Conservation (phyloP, 2,329 filamentous ascomycete genomes). For the Aspergillus puulaauensis region DNA sequence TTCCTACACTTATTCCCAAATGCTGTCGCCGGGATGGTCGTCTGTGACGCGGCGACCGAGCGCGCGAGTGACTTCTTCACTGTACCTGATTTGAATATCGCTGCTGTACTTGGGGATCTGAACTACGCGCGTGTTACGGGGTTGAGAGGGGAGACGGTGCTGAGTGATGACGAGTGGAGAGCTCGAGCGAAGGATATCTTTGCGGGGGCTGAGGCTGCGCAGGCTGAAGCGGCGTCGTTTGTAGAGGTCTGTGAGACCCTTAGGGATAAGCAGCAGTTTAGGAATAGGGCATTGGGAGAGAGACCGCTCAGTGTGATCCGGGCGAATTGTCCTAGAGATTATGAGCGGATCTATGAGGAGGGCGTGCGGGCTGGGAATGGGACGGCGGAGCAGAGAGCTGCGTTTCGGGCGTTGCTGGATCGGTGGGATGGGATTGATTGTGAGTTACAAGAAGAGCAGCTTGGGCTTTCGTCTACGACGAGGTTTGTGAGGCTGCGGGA, state of each 20-base stretch:
- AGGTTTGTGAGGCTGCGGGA: constrained; percentile 32
- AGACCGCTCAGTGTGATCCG: constrained; percentile 38
- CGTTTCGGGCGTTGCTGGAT: constrained; percentile 30
- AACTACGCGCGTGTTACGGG: constrained; percentile 34
- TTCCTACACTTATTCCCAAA: constrained; percentile 33
- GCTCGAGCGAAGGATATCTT: constrained; percentile 30
- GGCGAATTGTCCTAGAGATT: constrained; percentile 33
- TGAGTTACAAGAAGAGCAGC: constrained; percentile 32
- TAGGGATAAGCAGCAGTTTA: constrained; percentile 31
- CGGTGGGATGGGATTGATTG: constrained; percentile 27
- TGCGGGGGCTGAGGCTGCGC: constrained; percentile 19
- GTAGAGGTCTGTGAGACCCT: constrained; percentile 28
- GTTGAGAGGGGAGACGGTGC: constrained; percentile 24
- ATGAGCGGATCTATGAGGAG: constrained; percentile 31
- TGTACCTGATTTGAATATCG: constrained; percentile 31
- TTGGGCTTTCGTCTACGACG: constrained; percentile 30
- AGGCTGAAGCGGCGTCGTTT: constrained; percentile 23
- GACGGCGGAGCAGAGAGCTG: constrained; percentile 28
- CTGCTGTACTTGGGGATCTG: constrained; percentile 30
- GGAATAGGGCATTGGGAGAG: constrained; percentile 24
- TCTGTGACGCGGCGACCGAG: constrained; percentile 39
- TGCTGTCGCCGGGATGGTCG: constrained; percentile 37
- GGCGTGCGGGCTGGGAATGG: constrained; percentile 36
- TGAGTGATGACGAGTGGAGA: constrained; percentile 37
- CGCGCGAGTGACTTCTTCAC: constrained; percentile 30